Base-by-base conservation (phyloP, 2,329 filamentous ascomycete genomes). In the Claviceps lovelessii region DNA sequence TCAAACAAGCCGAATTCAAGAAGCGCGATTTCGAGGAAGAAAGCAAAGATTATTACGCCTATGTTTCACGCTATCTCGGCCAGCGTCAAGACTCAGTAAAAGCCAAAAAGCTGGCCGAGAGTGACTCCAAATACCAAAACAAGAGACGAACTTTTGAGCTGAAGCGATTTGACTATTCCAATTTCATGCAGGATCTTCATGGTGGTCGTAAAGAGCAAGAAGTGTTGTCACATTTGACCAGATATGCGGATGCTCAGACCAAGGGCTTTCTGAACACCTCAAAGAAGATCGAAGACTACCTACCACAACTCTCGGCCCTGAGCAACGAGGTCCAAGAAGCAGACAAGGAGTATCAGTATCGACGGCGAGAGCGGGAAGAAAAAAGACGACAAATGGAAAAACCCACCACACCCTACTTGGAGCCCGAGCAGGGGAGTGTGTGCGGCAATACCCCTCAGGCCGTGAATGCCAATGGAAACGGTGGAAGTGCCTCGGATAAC, bases 181-280 rank as follows among this genome's bases (percentile, higher is more conserved):
- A 89, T 15, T 98, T 97, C 66, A 95, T 98, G 88, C 91, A 97
- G 64, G 93, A 98, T 73, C 77, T 98, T n/a, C 93, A 97, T 59
- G 93, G 93, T 35, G 93, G 93, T n/a, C 85, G 93, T 58, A 98
- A 97, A 68, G 93, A 98, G 64, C 93, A 97, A 65, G 93, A 98
- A 67, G 88, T 98, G 5, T 72, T 98, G 35, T 97, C 91, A 1
- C 88, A 96, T 65, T 76, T 98, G 37, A 98, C 93, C 1, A 91
- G 86, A 66, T 98, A 90, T 67, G 94, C 94, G 10, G 90, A 95
- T 66, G 83, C 85, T 3, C 93, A 98, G 66, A 88, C 93, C 17
- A 85, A 81, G 63, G 84, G 80, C 56, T 97, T 95, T 64, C 74
- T 97, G 53, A 74, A 79, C 1, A 86, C 90, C 0, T 86, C 91